Evolutionary conservation across 192 early-diverging fungal genomes (phyloP).

Genomic region (Chytriomyces sp.): DNA sequence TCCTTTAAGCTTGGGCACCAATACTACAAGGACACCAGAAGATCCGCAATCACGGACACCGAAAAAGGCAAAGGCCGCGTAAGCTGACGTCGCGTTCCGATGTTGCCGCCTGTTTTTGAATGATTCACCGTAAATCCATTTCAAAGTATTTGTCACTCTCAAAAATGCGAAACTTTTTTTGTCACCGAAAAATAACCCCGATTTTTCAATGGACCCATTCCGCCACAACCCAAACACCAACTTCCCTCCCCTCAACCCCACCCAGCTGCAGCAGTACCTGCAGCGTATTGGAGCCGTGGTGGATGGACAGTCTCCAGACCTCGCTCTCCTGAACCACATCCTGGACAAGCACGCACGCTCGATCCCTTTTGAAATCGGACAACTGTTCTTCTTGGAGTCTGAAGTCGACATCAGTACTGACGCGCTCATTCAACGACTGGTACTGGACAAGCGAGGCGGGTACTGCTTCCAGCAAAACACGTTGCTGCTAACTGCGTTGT

Average conservation of each 20-base stretch:
- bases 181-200: no score
- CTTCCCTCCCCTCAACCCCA: background rate
- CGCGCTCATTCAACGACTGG: background rate
- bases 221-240: slow-evolving; percentile 1
- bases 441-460: background rate
- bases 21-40: no score
- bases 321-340: background rate
- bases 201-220: no score
- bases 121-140: no score
- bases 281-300: background rate
- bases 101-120: no score
- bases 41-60: no score
- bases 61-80: no score
- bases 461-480: slow-evolving; percentile 25
- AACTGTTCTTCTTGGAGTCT: background rate
- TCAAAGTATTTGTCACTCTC: no score
- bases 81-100: no score
- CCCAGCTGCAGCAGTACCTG: background rate
- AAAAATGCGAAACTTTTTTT: no score
- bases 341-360: background rate
- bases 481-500: background rate
- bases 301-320: background rate
- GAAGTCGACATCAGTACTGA: background rate
- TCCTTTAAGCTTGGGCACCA: no score
- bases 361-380: slow-evolving; percentile 9